These are phyloP conservation scores for Margaritispora aquatica DNA, from an alignment of 495 filamentous ascomycete genomes.

Conservation along the genomic window DNA sequence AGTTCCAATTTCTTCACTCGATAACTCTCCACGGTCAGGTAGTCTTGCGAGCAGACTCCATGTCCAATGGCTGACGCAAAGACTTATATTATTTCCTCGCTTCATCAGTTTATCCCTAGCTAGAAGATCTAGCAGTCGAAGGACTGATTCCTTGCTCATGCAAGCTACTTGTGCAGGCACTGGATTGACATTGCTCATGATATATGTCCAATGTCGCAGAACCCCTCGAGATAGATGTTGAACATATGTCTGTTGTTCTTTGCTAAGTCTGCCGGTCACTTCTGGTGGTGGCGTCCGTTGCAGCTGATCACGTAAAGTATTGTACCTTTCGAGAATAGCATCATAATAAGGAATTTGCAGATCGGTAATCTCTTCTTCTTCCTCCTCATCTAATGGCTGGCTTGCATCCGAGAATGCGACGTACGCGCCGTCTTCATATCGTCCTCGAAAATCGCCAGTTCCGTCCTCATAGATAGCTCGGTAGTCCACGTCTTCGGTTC, in stretches of 20 bases:
- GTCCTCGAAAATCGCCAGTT: slow-evolving; percentile 47
- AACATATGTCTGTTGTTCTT: slow-evolving; percentile 51
- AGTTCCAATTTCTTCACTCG: slow-evolving; percentile 48
- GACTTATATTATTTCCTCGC: slow-evolving; percentile 28
- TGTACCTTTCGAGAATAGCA: slow-evolving; percentile 54
- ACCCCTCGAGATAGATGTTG: slow-evolving; percentile 36
- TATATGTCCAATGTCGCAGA: slow-evolving; percentile 42
- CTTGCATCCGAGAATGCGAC: background rate
- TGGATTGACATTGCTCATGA: slow-evolving; percentile 48
- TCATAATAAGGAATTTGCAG: slow-evolving; percentile 57
- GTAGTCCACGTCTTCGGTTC: slow-evolving; percentile 26
- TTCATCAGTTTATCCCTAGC: slow-evolving; percentile 38
- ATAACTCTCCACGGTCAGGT: slow-evolving; percentile 50
- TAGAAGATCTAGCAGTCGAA: slow-evolving; percentile 52
- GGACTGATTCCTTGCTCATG: slow-evolving; percentile 56
- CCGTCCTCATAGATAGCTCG: slow-evolving; percentile 36
- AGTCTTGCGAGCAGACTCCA: slow-evolving; percentile 56
- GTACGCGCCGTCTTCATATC: slow-evolving; percentile 68
- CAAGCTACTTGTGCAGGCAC: slow-evolving; percentile 60
- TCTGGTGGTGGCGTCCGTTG: slow-evolving; percentile 44
- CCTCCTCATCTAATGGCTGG: slow-evolving; percentile 11
- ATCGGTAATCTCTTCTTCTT: slow-evolving; percentile 28
- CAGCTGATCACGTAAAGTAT: slow-evolving; percentile 50
- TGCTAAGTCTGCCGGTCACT: slow-evolving; percentile 44
- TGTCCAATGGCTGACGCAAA: slow-evolving; percentile 47